Evolutionary conservation across 225 moss, liverwort and hornwort genomes (phyloP), one percentile per base, ranked within the genome.

Genomic region (Ulota crispa): DNA sequence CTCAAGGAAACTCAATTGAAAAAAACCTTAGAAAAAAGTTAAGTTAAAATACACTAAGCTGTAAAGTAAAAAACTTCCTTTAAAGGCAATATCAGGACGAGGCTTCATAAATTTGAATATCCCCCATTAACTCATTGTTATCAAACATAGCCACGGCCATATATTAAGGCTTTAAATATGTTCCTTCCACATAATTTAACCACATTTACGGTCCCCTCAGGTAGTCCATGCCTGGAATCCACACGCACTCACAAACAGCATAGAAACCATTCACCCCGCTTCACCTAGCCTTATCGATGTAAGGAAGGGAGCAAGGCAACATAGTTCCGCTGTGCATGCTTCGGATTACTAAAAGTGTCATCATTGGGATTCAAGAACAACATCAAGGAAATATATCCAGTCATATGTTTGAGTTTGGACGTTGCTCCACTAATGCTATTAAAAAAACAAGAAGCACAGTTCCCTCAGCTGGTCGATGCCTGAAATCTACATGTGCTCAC

Each of bases 281-380:
- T 67, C 86, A 83, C 86, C 86, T 74, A 62, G 23, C 78, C 83
- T 88, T 79, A 59, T 70, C 24, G 56, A 74, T 30, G 63, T 57
- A 63, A 76, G 80, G 73, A 76, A 90, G 77, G 82, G 84, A 90
- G 83, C 83, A 86, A 86, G 68, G 72, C 78, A 83, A 76, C 30
- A 37, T 78, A 64, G 61, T 75, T 77, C 72, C 62, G 78, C 83
- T 85, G 85, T 27, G 83, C 86, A 91, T 71, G 88, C 85, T 91
- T 91, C 68, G 73, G 88, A 91, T 88, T 83, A 85, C 86, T 87
- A 88, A 86, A 88, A 78, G 74, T 86, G 63, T 87, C 88, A 88
- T 88, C 88, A 87, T 75, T 53, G 79, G 88, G 86, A 85, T 79
- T 64, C 54, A 71, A 11, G 67, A 67, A 79, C 54, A 72, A 73